phyloP scores from a whole-genome alignment of 305 asterid genomes.

The Fraxinus ornus region DNA sequence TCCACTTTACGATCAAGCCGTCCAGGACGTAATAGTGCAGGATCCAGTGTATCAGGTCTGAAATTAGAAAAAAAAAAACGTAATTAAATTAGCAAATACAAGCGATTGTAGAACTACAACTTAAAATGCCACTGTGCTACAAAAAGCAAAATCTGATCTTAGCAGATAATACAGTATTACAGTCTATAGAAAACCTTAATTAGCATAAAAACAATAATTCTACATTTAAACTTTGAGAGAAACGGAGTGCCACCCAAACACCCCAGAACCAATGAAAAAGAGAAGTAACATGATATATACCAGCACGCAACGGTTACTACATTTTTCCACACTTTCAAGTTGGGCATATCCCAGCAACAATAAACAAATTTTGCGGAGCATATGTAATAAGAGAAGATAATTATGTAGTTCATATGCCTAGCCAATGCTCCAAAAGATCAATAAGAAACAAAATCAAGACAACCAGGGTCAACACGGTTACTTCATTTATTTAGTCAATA shows the following conservation, averaged over 20 bases:
- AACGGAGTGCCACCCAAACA: background rate
- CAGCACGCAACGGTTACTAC: background rate
- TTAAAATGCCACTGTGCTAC: background rate
- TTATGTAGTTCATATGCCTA: background rate
- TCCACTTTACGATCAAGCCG: slow-evolving; percentile 91
- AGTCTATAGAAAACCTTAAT: background rate
- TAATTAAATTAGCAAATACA: slow-evolving; percentile 1
- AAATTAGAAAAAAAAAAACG: background rate
- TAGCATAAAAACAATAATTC: background rate
- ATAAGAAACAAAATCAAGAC: background rate
- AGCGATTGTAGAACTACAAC: background rate
- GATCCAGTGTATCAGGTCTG: slow-evolving; percentile 97
- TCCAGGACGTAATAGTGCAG: slow-evolving; percentile 90
- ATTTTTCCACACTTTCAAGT: background rate
- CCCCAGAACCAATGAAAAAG: background rate
- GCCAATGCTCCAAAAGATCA: background rate
- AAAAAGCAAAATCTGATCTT: background rate
- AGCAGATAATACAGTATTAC: background rate
- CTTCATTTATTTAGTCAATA: background rate
- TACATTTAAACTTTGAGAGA: background rate
- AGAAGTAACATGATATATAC: background rate
- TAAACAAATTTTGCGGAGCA: background rate
- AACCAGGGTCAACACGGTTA: background rate
- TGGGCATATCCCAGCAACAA: background rate
- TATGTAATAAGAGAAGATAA: background rate